phyloP scores from a whole-genome alignment of 176 grass and related monocot genomes.

The Bonia amplexicaulis region DNA sequence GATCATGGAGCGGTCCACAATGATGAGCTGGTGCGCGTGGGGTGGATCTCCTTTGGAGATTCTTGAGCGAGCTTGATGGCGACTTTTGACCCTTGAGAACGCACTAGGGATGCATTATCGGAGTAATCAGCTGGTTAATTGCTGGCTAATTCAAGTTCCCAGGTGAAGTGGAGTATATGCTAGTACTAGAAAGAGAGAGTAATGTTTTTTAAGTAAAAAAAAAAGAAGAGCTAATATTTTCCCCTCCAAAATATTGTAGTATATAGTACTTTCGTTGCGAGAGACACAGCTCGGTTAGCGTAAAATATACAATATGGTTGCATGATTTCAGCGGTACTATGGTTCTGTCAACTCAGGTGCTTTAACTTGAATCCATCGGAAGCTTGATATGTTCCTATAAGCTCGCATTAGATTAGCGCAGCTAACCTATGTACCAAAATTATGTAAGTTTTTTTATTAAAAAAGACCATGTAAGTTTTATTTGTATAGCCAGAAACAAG shows the following conservation, averaged over 20 bases:
- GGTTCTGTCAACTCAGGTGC: background rate
- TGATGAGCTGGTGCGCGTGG: conserved; percentile 75
- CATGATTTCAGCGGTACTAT: background rate
- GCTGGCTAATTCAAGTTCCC: conserved; percentile 35
- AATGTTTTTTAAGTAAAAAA: too few relatives aligned
- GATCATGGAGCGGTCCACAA: conserved; percentile 50
- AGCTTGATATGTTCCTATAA: background rate
- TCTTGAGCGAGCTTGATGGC: conserved; percentile 7
- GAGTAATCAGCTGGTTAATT: conserved; percentile 8
- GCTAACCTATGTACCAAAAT: background rate
- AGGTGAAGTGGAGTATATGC: conserved; percentile 18
- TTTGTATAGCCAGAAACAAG: background rate
- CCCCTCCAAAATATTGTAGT: conserved; percentile 1
- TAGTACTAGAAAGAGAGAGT: background rate
- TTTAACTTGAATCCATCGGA: background rate
- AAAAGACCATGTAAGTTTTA: background rate
- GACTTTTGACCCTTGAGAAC: conserved; percentile 37
- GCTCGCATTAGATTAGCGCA: background rate
- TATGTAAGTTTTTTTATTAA: background rate
- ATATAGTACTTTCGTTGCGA: background rate
- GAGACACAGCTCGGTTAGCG: background rate
- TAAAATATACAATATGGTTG: background rate
- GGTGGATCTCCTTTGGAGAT: conserved; percentile 42
- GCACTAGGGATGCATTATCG: conserved; percentile 15
- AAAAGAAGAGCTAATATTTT: too few relatives aligned